Evolutionary conservation across 2,329 filamentous ascomycete genomes (phyloP).

Genomic region (Xylariaceae sp.): DNA sequence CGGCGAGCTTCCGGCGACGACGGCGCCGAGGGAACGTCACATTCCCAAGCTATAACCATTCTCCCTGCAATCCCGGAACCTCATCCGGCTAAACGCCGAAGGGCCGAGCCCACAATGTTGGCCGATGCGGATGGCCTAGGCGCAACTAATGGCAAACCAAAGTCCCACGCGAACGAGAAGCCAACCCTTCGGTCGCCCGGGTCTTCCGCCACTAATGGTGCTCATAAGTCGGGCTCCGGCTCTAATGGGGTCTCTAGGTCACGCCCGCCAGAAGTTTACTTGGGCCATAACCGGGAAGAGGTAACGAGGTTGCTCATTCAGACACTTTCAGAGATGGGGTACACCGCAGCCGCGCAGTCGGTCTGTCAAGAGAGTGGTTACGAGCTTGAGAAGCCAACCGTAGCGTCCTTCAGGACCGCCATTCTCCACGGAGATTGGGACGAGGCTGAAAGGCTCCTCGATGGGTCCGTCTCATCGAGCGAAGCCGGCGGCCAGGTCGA

Average conservation of each 20-base stretch:
- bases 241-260: constrained; percentile 50
- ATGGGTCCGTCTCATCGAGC: constrained; percentile 43
- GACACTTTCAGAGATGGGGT: constrained; percentile 82
- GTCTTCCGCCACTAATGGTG: constrained; percentile 41
- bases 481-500: constrained; percentile 29
- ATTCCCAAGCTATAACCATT: constrained; percentile 22
- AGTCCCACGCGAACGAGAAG: constrained; percentile 53
- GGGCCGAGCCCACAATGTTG: constrained; percentile 55
- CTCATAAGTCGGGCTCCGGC: constrained; percentile 39
- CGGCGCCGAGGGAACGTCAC: constrained; percentile 23
- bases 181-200: constrained; percentile 38
- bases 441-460: constrained; percentile 76
- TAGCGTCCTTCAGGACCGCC: constrained; percentile 77
- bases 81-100: constrained; percentile 53
- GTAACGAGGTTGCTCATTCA: constrained; percentile 91
- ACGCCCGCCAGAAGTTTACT: constrained; percentile 47
- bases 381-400: constrained; percentile 77
- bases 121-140: constrained; percentile 47
- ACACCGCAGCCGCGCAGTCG: constrained; percentile 67
- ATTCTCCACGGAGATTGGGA: constrained; percentile 77
- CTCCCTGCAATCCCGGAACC: constrained; percentile 19
- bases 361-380: constrained; percentile 79
- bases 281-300: constrained; percentile 86
- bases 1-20: constrained; percentile 42
- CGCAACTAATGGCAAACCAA: constrained; percentile 49